Evolutionary conservation across 352 stramenopile species (phyloP), one percentile per base, ranked within the genome.

Genomic region (Globisporangium paddicum): DNA sequence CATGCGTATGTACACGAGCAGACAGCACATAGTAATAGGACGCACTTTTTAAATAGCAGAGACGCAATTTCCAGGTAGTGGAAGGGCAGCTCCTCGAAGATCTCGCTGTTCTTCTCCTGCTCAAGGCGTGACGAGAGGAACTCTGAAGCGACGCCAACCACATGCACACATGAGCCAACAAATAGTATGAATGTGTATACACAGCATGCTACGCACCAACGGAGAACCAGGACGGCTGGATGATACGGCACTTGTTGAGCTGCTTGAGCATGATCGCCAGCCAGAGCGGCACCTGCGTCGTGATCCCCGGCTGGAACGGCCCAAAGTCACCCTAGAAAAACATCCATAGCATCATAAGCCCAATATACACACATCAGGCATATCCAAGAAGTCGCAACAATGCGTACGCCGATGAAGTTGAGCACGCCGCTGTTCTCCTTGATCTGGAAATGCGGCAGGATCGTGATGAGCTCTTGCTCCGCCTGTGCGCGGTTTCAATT

Each of bases 231-330:
- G 74, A 69, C 16, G 87, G 87, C 32, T 79, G 71, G 30, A 95
- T 63, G 61, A 96, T 89, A 25, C 83, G 82, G 53, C 86, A 95
- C 66, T 94, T 93, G 73, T 95, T 79, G 46, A 93, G 76, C 63
- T 96, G 82, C 45, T 92, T 91, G 34, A 96, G 83, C 77, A 90
- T 87, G 19, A 96, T 77, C 32, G 87, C 87, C n/a, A 96, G 82
- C 87, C 87, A 96, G 19, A 96, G 64, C 41, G 87, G 86, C 42
- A 96, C 87, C 35, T 90, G 73, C 55, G 79, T 85, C 37, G 75
- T 89, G 46, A 92, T 95, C 14, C 87, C 84, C 6, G 86, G 80
- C 60, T 93, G 79, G 58, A 96, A 96, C 32, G 87, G 87, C n/a
- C 87, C 87, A 55, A 93, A 96, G 57, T 92, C 78, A 19, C 87